Conservation (phyloP, 2,329 filamentous ascomycete genomes). For the Fusarium lateritium region DNA sequence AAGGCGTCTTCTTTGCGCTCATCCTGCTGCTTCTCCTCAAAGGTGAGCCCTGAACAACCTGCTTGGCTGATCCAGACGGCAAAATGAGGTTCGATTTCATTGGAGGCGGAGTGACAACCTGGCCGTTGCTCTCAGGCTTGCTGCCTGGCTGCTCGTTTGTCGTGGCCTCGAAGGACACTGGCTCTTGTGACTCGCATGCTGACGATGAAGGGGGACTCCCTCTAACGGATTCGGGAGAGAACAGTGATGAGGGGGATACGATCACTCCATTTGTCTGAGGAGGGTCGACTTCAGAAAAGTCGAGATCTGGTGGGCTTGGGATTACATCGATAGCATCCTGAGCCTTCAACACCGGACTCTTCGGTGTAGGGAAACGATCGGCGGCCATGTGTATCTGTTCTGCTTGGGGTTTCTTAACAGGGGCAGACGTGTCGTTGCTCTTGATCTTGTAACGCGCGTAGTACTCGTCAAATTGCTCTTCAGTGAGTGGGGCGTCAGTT, state of each 20-base stretch:
- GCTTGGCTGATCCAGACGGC: not conserved
- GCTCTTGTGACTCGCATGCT: not conserved
- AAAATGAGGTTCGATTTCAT: not conserved
- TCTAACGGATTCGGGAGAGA: no score
- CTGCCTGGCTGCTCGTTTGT: conserved; percentile 9
- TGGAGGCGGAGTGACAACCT: not conserved
- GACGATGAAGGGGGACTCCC: no score
- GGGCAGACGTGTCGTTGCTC: not conserved
- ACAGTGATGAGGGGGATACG: not conserved
- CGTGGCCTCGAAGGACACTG: not conserved
- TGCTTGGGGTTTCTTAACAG: not conserved
- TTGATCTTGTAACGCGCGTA: no score
- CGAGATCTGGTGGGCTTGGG: not conserved
- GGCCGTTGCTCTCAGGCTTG: not conserved
- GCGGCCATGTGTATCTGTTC: not conserved
- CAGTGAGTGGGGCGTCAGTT: not conserved
- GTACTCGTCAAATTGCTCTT: not conserved
- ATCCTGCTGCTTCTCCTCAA: conserved; percentile 25
- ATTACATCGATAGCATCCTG: not conserved
- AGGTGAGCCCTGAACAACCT: conserved; percentile 13
- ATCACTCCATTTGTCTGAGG: not conserved
- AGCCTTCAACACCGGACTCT: not conserved
- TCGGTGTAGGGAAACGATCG: not conserved
- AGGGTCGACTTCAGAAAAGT: not conserved
- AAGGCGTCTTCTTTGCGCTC: conserved; percentile 17